These are phyloP conservation scores for Mycena olivaceomarginata DNA, from an alignment of 768 basidiomycete genomes.

Conservation along the genomic window DNA sequence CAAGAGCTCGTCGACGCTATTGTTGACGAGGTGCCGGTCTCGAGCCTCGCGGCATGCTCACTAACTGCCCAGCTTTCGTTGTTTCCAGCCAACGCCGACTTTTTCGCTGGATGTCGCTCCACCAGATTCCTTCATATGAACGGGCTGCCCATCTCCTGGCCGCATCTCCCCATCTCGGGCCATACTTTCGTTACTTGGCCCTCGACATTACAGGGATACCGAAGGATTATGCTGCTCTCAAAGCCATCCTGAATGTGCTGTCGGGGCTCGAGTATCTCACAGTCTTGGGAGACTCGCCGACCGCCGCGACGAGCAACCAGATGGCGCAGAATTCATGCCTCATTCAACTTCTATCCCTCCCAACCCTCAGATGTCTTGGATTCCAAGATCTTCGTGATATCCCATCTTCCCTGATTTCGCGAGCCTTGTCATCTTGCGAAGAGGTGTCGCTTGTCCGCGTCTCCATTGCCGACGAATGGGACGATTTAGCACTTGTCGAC, in stretches of 20 bases:
- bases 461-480: neutral
- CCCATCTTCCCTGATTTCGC: conserved; percentile 9
- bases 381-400: neutral
- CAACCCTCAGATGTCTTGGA: conserved; percentile 3
- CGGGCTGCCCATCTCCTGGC: conserved; percentile 1
- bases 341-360: conserved; percentile 2
- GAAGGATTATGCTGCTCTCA: neutral
- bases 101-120: conserved; percentile 12
- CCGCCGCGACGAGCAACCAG: neutral
- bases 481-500: neutral
- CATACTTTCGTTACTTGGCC: conserved; percentile 11
- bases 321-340: conserved; percentile 17
- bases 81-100: conserved; percentile 21
- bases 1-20: conserved; percentile 33
- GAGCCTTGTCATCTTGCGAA: neutral
- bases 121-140: neutral
- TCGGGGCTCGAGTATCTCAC: conserved; percentile 17
- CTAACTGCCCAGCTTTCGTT: conserved; percentile 18
- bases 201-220: conserved; percentile 6
- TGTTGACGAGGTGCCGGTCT: conserved; percentile 2
- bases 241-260: neutral
- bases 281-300: neutral
- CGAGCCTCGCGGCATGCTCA: conserved; percentile 21
- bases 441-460: conserved; percentile 1
- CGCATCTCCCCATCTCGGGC: conserved; percentile 27